Evolutionary conservation across 768 basidiomycete species (phyloP), one percentile per base, ranked within the genome.

Genomic region (Boletus rubroflammeus): DNA sequence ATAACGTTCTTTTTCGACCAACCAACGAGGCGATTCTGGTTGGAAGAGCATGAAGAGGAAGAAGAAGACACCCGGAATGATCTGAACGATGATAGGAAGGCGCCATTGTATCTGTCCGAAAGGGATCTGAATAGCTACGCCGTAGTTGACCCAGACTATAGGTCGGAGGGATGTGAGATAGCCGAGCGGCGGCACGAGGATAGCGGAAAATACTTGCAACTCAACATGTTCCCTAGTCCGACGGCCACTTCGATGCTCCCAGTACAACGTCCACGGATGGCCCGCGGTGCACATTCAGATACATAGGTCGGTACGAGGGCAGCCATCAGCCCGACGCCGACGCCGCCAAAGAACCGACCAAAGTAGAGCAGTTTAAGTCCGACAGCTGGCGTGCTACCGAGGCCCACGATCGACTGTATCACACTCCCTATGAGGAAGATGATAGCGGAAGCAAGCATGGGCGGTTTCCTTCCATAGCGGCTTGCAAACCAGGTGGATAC

Each of bases 301-400:
- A 74, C 66, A 25, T 75, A 75, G 0, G 70, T 65, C 2, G 75
- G 74, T 21, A 72, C 69, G 21, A 75, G 44, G 0, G 71, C 72
- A 2, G 68, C 61, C 59, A 72, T 66, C 34, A 73, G 40, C 26
- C 78, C 76, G 6, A 79, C 70, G 3, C 81, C 80, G 32, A 81
- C 64, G 17, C 81, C 82, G 6, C 75, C 69, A 0, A 83, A 57
- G 70, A 80, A 80, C 9, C 79, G 75, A 47, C 68, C 59, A 45
- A 72, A 62, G 51, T 66, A 73, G 9, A 73, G 56, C 2, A 73
- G 17, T 21, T 67, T 43, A n/a, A 73, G 59, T 15, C 65, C 71
- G 3, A 62, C 55, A 8, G 51, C 47, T 5, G 61, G 49, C 35
- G 64, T 58, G 41, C 58, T 67, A 26, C 72, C 69, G n/a, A 74